Base-by-base conservation (phyloP, 1,284 basidiomycete species). In the Puccinia triticina region DNA sequence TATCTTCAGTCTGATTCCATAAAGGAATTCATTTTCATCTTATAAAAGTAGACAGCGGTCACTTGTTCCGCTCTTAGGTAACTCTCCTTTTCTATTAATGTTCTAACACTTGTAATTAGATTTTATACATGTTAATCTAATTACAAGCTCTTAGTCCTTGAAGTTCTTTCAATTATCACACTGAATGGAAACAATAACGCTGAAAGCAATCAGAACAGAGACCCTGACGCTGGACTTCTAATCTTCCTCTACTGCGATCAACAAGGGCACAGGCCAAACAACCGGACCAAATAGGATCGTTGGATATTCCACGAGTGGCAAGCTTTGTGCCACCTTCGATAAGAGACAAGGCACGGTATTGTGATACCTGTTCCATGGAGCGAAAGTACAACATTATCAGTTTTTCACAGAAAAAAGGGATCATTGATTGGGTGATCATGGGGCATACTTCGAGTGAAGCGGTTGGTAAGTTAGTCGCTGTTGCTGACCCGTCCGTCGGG, bases 181-280 rank as follows among this genome's bases (percentile, higher is more conserved):
- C n/a, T 57, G 14, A 26, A 72, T 40, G 66, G 66, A 72, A 75
- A 23, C 73, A 75, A 32, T 75, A 75, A 18, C 50, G 40, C 29
- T 57, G 12, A 23, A 75, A 75, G 73, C 73, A 75, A 50, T 37
- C 3, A 32, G 32, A 46, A 37, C 73, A 75, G 12, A 75, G 4
- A 7, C 73, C 73, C n/a, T 53, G 3, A 2, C 73, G 73, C 8
- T 75, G 21, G 18, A 10, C 21, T 34, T 21, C n/a, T 53, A 8
- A 14, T 53, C 50, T 29, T 37, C 18, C 29, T 57, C 73, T 53
- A 55, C 50, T 53, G 21, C 73, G 57, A n/a, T 75, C 73, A 57
- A 57, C 73, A 16, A 75, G 34, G 12, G 73, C 73, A 75, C 73
- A 75, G 14, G 73, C 73, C n/a, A 75, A 26, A 57, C 73, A 75